Evolutionary conservation across 345 rosid species (phyloP).

Genomic region (Citrus inodora): DNA sequence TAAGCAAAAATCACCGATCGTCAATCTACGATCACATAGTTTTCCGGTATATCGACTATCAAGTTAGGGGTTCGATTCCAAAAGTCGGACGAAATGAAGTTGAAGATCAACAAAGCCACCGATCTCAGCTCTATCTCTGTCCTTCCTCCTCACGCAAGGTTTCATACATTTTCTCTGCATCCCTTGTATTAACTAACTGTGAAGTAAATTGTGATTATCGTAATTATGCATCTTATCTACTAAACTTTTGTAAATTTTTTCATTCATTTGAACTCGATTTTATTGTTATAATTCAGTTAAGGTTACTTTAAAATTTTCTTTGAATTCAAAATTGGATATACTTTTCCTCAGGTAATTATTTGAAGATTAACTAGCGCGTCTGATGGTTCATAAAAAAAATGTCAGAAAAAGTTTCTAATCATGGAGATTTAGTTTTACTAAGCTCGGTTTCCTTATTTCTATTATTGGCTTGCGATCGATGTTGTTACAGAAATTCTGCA

Average conservation of each 20-base stretch:
- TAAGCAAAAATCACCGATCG: not conserved
- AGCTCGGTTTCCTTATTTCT: not conserved
- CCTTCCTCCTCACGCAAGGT: constrained; percentile 88
- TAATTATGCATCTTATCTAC: not conserved
- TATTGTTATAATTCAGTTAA: not conserved
- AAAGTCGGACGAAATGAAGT: constrained; percentile 43
- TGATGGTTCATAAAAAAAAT: no score
- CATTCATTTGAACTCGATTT: not conserved
- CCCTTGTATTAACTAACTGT: not conserved
- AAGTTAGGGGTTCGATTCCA: constrained; percentile 4
- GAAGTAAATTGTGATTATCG: not conserved
- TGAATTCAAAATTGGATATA: not conserved
- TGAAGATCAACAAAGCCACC: constrained; percentile 89
- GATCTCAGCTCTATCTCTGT: constrained; percentile 87
- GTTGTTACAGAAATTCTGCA: not conserved
- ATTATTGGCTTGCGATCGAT: not conserved
- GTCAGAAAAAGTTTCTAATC: not conserved
- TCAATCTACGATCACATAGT: no score
- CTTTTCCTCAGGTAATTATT: not conserved
- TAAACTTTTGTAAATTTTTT: not conserved
- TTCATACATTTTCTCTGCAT: not conserved
- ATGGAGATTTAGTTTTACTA: not conserved
- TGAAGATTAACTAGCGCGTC: no score
- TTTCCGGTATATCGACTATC: no score
- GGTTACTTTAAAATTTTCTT: not conserved